Evolutionary conservation across 345 rosid genomes (phyloP), one percentile per base, ranked within the genome.

Genomic region (Sonneratia caseolaris): DNA sequence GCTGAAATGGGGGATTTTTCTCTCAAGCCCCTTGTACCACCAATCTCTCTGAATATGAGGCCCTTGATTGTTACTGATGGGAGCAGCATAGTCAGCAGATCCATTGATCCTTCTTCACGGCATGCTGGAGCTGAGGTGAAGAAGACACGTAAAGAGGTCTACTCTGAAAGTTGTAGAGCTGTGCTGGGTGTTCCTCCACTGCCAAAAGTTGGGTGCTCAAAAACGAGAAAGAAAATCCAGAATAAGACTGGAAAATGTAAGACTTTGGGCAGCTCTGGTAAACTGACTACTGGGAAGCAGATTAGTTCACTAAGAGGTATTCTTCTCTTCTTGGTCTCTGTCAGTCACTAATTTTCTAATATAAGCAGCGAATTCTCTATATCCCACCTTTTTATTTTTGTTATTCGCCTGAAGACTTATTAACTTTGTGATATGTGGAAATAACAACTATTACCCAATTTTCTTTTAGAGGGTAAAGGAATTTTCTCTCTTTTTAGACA

Each of bases 11-110:
- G 82, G 76, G 92, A 85, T 55, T 76, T 80, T 68, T 69, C 83
- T 73, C 81, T 70, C 72, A 77, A 82, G 65, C 81, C 78, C 48
- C 72, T 74, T 74, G 84, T 84, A 64, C 82, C 91, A 21, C 81
- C 85, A 15, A 75, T 85, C 68, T 71, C 74, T 48, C 79, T 77
- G 67, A 56, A 75, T 21, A 53, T 70, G 64, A 82, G 90, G 80
- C 86, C 93, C 11, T 80, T 89, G 76, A 75, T 83, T 77, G 82
- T 90, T 75, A 83, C 90, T 53, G 84, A 90, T 78, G 91, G 89
- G 73, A 73, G 72, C 74, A 76, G 45, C 65, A 73, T 86, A 73
- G 84, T 89, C 72, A 82, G 84, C 84, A 80, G 81, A 74, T 75
- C 73, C 6, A 71, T 21, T 74, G 73, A 71, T 72, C 79, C 71